These are phyloP conservation scores for Phytophthora ramorum DNA, from an alignment of 352 stramenopile genomes.

Conservation along the genomic window DNA sequence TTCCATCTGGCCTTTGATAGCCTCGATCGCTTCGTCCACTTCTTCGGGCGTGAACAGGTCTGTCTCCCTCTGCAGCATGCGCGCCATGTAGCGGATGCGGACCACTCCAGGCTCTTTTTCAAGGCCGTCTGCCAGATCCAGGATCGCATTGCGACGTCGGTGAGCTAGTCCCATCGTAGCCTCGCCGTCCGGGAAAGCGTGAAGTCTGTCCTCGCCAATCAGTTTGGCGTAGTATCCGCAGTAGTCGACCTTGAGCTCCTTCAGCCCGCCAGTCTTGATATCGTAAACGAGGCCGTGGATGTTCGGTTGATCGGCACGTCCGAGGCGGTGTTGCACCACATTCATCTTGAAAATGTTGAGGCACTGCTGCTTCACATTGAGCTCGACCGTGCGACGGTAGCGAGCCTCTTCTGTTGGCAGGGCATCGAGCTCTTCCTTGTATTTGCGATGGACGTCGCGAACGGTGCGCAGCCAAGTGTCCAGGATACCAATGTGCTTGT, in stretches of 20 bases:
- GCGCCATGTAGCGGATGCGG: conserved; percentile 66
- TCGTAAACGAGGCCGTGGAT: conserved; percentile 91
- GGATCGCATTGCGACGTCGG: conserved; percentile 61
- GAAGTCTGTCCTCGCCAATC: conserved; percentile 56
- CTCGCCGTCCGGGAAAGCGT: conserved; percentile 68
- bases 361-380: conserved; percentile 92
- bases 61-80: conserved; percentile 63
- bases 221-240: conserved; percentile 55
- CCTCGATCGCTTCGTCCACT: conserved; percentile 61
- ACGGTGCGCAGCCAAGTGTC: conserved; percentile 95
- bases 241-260: conserved; percentile 86
- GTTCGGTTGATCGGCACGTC: conserved; percentile 68
- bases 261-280: conserved; percentile 79
- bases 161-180: conserved; percentile 53
- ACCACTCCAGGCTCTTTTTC: conserved; percentile 63
- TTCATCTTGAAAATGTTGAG: conserved; percentile 93
- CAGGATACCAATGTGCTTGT: conserved; percentile 81
- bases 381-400: conserved; percentile 78
- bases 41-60: conserved; percentile 66
- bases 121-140: conserved; percentile 60
- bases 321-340: conserved; percentile 84
- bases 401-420: conserved; percentile 35
- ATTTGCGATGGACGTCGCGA: conserved; percentile 80
- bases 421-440: conserved; percentile 80
- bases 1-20: conserved; percentile 42